Percentiles rank a stretch among this genome's conserved stretches.
Evolutionary conservation across 2,329 filamentous ascomycete genomes (phyloP).

Genomic region (Tothia fuscella): DNA sequence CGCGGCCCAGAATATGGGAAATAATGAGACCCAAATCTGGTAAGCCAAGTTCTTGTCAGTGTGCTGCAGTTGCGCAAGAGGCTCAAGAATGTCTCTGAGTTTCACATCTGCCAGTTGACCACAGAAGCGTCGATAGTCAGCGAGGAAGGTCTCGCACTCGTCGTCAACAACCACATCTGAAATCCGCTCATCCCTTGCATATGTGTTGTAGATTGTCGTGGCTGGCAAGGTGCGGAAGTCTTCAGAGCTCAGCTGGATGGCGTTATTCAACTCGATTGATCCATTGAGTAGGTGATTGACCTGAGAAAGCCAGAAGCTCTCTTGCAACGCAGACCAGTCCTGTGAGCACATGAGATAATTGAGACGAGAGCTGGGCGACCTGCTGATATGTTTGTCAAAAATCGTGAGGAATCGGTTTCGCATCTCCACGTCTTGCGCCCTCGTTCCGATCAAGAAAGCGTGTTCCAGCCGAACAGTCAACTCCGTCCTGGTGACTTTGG

Average conservation of each 20-base stretch:
- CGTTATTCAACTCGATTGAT: conserved; percentile 73
- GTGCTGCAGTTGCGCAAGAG: conserved; percentile 84
- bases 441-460: conserved; percentile 89
- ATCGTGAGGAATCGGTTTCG: conserved; percentile 93
- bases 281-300: conserved; percentile 88
- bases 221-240: conserved; percentile 72
- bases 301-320: conserved; percentile 95
- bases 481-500: conserved; percentile 88
- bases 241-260: conserved; percentile 64
- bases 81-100: conserved; percentile 78
- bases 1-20: conserved; percentile 89
- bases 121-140: conserved; percentile 71
- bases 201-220: conserved; percentile 61
- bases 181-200: conserved; percentile 55
- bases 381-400: conserved; percentile 89
- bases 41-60: conserved; percentile 71
- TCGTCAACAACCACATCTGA: conserved; percentile 64
- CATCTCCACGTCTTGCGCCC: conserved; percentile 92
- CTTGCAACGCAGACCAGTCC: conserved; percentile 91
- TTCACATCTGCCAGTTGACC: conserved; percentile 73
- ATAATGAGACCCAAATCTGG: conserved; percentile 80
- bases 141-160: conserved; percentile 67
- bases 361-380: conserved; percentile 76
- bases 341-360: conserved; percentile 83
- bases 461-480: conserved; percentile 96